These are phyloP conservation scores for Annulohypoxylon bovei DNA, from an alignment of 495 filamentous ascomycete genomes.

Conservation along the genomic window DNA sequence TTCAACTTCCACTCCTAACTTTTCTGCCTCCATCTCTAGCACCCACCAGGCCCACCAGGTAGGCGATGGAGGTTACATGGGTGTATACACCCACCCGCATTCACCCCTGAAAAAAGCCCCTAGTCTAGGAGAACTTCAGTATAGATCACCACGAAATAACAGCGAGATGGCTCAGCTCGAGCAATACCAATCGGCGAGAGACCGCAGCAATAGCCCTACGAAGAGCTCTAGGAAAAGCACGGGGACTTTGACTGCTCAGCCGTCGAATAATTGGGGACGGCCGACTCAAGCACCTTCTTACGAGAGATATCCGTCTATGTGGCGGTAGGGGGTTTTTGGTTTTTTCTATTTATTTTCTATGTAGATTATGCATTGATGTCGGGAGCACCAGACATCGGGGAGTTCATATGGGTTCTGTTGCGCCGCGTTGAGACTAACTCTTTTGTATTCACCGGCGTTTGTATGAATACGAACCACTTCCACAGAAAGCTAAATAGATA, in stretches of 20 bases:
- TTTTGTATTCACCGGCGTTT: conserved; percentile 27
- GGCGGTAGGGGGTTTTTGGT: conserved; percentile 15
- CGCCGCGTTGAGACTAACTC: not conserved
- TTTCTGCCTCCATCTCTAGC: conserved; percentile 24
- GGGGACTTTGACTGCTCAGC: conserved; percentile 24
- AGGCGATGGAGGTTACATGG: conserved; percentile 75
- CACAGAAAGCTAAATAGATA: conserved; percentile 25
- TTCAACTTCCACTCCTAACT: conserved; percentile 25
- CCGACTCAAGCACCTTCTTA: conserved; percentile 36
- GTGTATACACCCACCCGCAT: conserved; percentile 80
- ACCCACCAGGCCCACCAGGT: conserved; percentile 4
- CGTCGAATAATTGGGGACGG: conserved; percentile 31
- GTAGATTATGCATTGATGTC: conserved; percentile 30
- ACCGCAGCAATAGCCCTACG: conserved; percentile 39
- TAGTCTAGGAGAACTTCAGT: conserved; percentile 57
- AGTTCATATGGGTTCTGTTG: not conserved
- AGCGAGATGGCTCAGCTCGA: conserved; percentile 64
- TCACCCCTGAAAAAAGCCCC: conserved; percentile 78
- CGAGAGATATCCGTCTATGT: conserved; percentile 56
- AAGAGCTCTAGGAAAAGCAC: conserved; percentile 44
- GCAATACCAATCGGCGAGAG: conserved; percentile 47
- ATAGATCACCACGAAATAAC: conserved; percentile 59
- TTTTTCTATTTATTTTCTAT: not conserved
- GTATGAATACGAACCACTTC: conserved; percentile 39
- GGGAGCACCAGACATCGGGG: not conserved